phyloP scores from a whole-genome alignment of 2,329 filamentous ascomycete species.

The Trichophyton benhamiae region DNA sequence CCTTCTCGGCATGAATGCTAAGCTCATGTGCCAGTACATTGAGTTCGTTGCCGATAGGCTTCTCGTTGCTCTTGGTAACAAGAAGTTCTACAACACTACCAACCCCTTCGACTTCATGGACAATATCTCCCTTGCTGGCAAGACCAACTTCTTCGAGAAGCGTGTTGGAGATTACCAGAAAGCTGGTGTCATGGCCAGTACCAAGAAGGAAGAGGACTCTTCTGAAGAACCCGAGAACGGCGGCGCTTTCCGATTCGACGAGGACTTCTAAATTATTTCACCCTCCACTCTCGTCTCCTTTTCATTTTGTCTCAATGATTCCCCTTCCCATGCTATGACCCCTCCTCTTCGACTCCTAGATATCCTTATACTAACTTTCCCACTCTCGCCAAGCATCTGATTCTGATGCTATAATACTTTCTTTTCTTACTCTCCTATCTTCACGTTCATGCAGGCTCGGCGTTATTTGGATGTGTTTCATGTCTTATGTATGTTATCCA shows the following conservation, averaged over 20 bases:
- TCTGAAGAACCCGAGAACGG: constrained; percentile 27
- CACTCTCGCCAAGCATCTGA: constrained; percentile 12
- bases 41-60: constrained; percentile 98
- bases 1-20: constrained; percentile 94
- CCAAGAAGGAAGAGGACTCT: constrained; percentile 52
- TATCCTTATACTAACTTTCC: constrained; percentile 17
- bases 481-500: background rate
- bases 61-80: constrained; percentile 81
- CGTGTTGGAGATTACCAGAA: constrained; percentile 99
- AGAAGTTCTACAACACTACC: constrained; percentile 79
- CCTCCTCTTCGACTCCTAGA: constrained; percentile 13
- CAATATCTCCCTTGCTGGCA: constrained; percentile 95
- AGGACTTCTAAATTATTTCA: constrained; percentile 66
- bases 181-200: constrained; percentile 93
- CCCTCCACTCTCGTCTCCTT: background rate
- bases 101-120: constrained; percentile 99
- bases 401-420: background rate
- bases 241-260: constrained; percentile 85
- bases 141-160: constrained; percentile 99
- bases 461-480: constrained; percentile 5
- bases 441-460: constrained; percentile 8
- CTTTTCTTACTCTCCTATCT: background rate
- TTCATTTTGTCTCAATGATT: constrained; percentile 15
- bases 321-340: constrained; percentile 3
- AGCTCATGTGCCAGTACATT: constrained; percentile 98